Percentiles rank a stretch among this genome's conserved stretches.
Conservation (phyloP, 1,284 basidiomycete species). For the Pseudozyma hubeiensis region DNA sequence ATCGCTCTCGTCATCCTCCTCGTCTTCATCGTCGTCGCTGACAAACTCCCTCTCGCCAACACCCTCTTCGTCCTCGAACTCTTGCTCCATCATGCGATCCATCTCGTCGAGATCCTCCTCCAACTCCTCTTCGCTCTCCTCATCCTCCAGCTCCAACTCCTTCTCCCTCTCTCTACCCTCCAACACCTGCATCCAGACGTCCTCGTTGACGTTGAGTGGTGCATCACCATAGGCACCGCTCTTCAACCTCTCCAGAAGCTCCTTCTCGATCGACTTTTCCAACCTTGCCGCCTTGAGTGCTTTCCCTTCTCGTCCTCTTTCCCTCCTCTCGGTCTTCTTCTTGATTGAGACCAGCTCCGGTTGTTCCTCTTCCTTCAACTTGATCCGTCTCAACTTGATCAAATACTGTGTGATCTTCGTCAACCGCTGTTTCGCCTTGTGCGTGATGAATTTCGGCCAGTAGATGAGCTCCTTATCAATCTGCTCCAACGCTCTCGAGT, state of each 20-base stretch:
- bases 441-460: slow-evolving; percentile 96
- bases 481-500: slow-evolving; percentile 86
- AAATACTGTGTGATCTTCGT: slow-evolving; percentile 99
- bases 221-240: slow-evolving; percentile 97
- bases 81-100: slow-evolving; percentile 58
- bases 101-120: slow-evolving; percentile 64
- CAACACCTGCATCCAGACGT: slow-evolving; percentile 82
- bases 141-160: slow-evolving; percentile 61
- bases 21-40: slow-evolving; percentile 61
- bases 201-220: slow-evolving; percentile 97
- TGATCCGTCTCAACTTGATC: slow-evolving; percentile 94
- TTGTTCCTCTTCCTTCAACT: slow-evolving; percentile 80
- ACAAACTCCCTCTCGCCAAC: slow-evolving; percentile 65
- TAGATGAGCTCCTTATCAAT: slow-evolving; percentile 89
- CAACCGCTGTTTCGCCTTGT: slow-evolving; percentile 98
- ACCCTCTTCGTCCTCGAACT: slow-evolving; percentile 59
- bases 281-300: slow-evolving; percentile 85
- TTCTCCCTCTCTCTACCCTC: slow-evolving; percentile 47
- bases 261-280: slow-evolving; percentile 94
- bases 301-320: slow-evolving; percentile 91
- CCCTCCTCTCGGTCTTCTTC: slow-evolving; percentile 96
- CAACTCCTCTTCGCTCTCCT: slow-evolving; percentile 63
- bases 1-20: slow-evolving; percentile 56
- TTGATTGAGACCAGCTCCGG: slow-evolving; percentile 94
- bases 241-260: slow-evolving; percentile 92